Conservation (phyloP, 2,329 filamentous ascomycete species). For the Cladobotryum protrusum region DNA sequence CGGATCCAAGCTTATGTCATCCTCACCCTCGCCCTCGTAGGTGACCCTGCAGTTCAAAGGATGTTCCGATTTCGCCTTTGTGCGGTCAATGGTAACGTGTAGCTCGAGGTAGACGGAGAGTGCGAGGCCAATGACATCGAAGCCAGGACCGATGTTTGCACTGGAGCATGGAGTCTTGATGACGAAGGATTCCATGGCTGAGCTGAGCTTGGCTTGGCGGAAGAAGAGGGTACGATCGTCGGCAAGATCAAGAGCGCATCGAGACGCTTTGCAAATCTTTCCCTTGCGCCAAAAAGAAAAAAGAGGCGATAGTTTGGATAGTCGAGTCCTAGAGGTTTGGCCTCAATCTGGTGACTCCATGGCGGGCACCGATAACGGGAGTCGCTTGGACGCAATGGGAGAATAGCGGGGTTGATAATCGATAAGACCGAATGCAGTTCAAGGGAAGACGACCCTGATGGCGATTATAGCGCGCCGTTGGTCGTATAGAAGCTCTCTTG, state of each 20-base stretch:
- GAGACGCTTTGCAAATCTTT: too few species aligned
- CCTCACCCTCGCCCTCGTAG: slow-evolving; percentile 74
- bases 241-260: too few species aligned
- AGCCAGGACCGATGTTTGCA: slow-evolving; percentile 94
- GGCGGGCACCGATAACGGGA: neutral
- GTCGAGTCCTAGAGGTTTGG: too few species aligned
- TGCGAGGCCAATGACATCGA: slow-evolving; percentile 95
- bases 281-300: too few species aligned
- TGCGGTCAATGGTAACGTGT: slow-evolving; percentile 66
- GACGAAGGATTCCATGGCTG: slow-evolving; percentile 54
- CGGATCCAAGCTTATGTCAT: slow-evolving; percentile 74
- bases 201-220: neutral
- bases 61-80: slow-evolving; percentile 45
- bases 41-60: slow-evolving; percentile 83
- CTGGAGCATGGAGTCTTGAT: slow-evolving; percentile 89
- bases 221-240: neutral
- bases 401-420: too few species aligned
- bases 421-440: too few species aligned
- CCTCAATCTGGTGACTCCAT: neutral
- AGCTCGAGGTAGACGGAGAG: slow-evolving; percentile 92
- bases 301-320: too few species aligned
- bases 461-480: too few species aligned
- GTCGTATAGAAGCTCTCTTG: too few species aligned
- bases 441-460: too few species aligned
- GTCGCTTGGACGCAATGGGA: neutral